Conservation (phyloP, 352 stramenopile species). For the Thraustochytrium striatum region DNA sequence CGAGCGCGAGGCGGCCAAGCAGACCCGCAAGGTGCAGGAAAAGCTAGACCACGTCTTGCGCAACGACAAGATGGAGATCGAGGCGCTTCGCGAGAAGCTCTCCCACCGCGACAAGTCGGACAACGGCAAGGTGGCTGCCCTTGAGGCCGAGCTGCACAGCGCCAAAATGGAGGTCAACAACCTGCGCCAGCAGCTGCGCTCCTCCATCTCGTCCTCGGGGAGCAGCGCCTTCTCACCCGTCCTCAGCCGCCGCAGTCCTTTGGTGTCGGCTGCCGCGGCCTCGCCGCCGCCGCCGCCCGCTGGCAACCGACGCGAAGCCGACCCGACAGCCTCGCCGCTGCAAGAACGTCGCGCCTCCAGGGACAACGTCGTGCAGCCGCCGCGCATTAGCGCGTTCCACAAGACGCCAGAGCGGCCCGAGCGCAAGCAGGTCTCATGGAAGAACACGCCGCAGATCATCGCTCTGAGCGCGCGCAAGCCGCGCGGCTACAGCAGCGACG, state of each 20-base stretch:
- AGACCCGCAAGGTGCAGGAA: conserved; percentile 2
- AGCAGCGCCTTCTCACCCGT: background rate
- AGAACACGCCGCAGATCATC: conserved; percentile 42
- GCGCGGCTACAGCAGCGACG: too few species aligned
- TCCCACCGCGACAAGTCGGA: background rate
- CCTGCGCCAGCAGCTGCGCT: conserved; percentile 23
- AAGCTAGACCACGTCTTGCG: background rate
- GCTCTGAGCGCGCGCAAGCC: background rate
- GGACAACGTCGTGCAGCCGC: background rate
- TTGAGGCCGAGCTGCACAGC: conserved; percentile 25
- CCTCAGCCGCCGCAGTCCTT: background rate
- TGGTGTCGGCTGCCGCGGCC: background rate
- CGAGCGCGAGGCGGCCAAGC: conserved; percentile 22
- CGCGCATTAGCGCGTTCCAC: background rate
- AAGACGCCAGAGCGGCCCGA: background rate
- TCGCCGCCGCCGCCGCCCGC: background rate
- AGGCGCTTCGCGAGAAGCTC: conserved; percentile 41
- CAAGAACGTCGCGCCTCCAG: background rate
- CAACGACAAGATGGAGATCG: conserved; percentile 9
- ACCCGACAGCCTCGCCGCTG: background rate
- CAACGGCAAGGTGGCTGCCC: background rate
- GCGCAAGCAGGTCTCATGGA: conserved; percentile 46
- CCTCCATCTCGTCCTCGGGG: background rate
- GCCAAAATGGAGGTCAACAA: conserved; percentile 38
- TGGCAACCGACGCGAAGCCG: background rate